Conservation (phyloP, 2,329 filamentous ascomycete genomes). For the Moelleriella libera region DNA sequence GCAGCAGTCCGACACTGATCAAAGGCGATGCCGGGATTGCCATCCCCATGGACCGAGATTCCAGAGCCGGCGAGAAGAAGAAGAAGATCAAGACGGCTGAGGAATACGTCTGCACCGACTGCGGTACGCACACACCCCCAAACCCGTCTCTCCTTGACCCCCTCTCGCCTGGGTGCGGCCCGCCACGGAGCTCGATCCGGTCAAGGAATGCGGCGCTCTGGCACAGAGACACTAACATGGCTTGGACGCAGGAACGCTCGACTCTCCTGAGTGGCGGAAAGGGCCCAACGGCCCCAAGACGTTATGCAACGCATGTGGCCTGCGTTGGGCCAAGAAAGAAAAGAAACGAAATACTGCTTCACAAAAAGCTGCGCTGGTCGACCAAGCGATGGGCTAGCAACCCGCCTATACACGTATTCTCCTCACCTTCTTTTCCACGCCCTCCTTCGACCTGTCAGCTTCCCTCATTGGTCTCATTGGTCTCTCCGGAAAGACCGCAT, state of each 20-base stretch:
- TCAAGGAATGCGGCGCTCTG: too few relatives aligned
- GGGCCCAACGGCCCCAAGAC: slow-evolving; percentile 89
- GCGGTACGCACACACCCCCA: slow-evolving; percentile 41
- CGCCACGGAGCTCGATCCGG: too few relatives aligned
- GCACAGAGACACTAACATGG: neutral
- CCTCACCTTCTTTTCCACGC: too few relatives aligned
- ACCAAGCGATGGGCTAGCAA: slow-evolving; percentile 10
- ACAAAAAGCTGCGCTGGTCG: slow-evolving; percentile 8
- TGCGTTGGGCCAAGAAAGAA: slow-evolving; percentile 66
- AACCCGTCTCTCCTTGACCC: neutral
- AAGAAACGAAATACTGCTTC: slow-evolving; percentile 42
- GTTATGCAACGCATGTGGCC: slow-evolving; percentile 84
- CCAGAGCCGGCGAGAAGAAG: slow-evolving; percentile 63
- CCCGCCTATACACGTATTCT: neutral
- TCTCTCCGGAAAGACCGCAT: too few relatives aligned
- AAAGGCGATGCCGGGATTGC: slow-evolving; percentile 78
- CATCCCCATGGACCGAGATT: slow-evolving; percentile 67
- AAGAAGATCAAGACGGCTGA: slow-evolving; percentile 72
- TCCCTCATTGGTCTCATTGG: too few relatives aligned
- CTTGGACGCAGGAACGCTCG: slow-evolving; percentile 48
- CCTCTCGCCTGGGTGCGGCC: neutral
- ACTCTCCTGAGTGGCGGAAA: slow-evolving; percentile 93
- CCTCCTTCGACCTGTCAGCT: too few relatives aligned
- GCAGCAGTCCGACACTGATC: slow-evolving; percentile 66
- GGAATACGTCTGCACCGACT: slow-evolving; percentile 93